phyloP scores from a whole-genome alignment of 2,329 filamentous ascomycete species.

The Aspergillus viridinutans region DNA sequence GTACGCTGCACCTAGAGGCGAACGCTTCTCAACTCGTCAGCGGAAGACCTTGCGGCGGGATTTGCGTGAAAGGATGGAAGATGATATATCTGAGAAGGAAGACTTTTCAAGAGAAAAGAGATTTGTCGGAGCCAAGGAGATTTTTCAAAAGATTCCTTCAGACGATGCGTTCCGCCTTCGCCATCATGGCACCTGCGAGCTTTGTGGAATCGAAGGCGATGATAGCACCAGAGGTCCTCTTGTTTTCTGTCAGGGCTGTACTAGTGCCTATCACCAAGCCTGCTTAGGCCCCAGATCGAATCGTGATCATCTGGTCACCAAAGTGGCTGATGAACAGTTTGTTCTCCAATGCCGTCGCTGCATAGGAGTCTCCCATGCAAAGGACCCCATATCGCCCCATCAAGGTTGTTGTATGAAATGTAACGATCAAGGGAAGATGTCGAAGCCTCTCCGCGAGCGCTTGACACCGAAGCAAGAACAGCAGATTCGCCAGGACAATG shows the following conservation, averaged over 20 bases:
- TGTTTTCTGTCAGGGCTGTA: constrained; percentile 89
- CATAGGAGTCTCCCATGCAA: constrained; percentile 63
- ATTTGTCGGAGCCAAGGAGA: constrained; percentile 64
- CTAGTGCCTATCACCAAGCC: constrained; percentile 71
- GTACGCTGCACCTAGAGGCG: constrained; percentile 10
- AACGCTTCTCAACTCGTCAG: constrained; percentile 30
- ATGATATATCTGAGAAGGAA: constrained; percentile 36
- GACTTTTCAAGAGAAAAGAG: constrained; percentile 44
- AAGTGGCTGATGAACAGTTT: constrained; percentile 70
- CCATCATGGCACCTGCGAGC: constrained; percentile 69
- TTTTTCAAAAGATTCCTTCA: constrained; percentile 60
- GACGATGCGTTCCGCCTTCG: constrained; percentile 64
- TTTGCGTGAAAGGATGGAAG: constrained; percentile 43
- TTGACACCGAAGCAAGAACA: constrained; percentile 78
- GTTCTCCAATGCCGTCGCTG: constrained; percentile 89
- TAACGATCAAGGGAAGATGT: constrained; percentile 61
- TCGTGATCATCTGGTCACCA: constrained; percentile 87
- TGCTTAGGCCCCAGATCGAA: constrained; percentile 71
- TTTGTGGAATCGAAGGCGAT: constrained; percentile 58
- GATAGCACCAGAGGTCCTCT: constrained; percentile 62
- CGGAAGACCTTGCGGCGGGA: constrained; percentile 29
- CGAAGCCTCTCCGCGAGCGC: constrained; percentile 67
- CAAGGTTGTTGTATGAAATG: constrained; percentile 71
- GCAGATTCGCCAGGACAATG: constrained; percentile 72
- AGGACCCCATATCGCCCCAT: constrained; percentile 65